Conservation (phyloP, 768 basidiomycete species). For the Phanerodontia chrysosporium region DNA sequence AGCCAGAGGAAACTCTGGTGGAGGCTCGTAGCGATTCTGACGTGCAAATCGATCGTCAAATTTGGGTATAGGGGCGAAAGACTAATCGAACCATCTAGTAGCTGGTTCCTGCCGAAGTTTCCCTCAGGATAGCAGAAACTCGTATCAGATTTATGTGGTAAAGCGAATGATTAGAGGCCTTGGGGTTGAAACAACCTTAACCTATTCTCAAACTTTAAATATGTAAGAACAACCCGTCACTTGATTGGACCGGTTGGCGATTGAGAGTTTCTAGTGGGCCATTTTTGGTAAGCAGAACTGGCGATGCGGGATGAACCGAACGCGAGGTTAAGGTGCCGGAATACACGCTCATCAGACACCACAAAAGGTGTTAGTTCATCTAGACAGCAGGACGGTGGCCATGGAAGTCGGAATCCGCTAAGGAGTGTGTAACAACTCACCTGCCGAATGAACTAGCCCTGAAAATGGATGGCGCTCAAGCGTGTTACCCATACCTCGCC, state of each 20-base stretch:
- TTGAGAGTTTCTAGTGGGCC: conserved; percentile 71
- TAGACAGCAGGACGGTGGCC: conserved; percentile 87
- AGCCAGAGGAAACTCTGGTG: conserved; percentile 96
- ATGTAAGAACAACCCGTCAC: conserved; percentile 53
- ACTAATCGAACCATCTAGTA: conserved; percentile 94
- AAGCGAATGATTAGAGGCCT: conserved; percentile 91
- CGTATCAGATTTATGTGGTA: conserved; percentile 56
- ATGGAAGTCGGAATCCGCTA: conserved; percentile 84
- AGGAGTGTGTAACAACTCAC: conserved; percentile 88
- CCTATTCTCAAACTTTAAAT: conserved; percentile 75
- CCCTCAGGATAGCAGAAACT: conserved; percentile 71
- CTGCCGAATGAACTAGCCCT: conserved; percentile 89
- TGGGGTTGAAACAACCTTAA: conserved; percentile 86
- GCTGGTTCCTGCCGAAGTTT: conserved; percentile 92
- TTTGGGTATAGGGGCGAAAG: conserved; percentile 96
- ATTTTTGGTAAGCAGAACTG: conserved; percentile 74
- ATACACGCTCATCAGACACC: conserved; percentile 82
- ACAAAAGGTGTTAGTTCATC: conserved; percentile 83
- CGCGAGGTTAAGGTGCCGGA: conserved; percentile 77
- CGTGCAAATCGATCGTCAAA: conserved; percentile 95
- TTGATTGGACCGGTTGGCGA: conserved; percentile 47
- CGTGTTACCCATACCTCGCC: conserved; percentile 82
- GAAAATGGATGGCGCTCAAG: conserved; percentile 90
- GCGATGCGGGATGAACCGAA: conserved; percentile 70
- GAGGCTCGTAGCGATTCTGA: conserved; percentile 95